Conservation (phyloP, 768 basidiomycete genomes). For the Cytidiella melzeri region DNA sequence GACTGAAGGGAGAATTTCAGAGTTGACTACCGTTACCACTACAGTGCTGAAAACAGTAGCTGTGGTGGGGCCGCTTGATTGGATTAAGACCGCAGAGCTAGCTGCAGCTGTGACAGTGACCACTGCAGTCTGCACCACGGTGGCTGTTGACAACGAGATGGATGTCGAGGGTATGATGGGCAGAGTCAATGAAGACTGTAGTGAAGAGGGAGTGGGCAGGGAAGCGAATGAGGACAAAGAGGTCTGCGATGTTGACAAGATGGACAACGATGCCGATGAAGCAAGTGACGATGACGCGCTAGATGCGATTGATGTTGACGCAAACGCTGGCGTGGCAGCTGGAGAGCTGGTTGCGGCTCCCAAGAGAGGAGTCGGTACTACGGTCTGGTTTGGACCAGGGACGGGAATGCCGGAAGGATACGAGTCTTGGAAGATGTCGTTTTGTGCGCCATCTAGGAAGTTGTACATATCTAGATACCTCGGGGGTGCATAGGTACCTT, state of each 20-base stretch:
- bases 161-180: neutral
- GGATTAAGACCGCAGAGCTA: neutral
- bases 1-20: no score
- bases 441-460: conserved; percentile 65
- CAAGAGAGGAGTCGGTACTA: conserved; percentile 20
- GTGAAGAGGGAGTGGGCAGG: neutral
- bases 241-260: neutral
- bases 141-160: conserved; percentile 11
- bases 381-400: conserved; percentile 22
- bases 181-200: conserved; percentile 1
- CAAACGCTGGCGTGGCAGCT: neutral
- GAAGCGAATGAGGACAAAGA: neutral
- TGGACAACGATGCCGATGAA: neutral
- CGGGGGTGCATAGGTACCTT: conserved; percentile 53
- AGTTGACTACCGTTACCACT: neutral
- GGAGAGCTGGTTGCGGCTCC: neutral
- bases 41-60: conserved; percentile 2
- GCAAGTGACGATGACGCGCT: neutral
- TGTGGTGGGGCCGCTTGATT: conserved; percentile 5
- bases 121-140: conserved; percentile 20
- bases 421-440: conserved; percentile 64
- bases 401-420: conserved; percentile 30
- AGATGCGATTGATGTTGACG: neutral
- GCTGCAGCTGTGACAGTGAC: conserved; percentile 18
- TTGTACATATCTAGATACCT: conserved; percentile 68